These are phyloP conservation scores for Apiospora malaysiana DNA, from an alignment of 2,329 filamentous ascomycete species.

Conservation along the genomic window DNA sequence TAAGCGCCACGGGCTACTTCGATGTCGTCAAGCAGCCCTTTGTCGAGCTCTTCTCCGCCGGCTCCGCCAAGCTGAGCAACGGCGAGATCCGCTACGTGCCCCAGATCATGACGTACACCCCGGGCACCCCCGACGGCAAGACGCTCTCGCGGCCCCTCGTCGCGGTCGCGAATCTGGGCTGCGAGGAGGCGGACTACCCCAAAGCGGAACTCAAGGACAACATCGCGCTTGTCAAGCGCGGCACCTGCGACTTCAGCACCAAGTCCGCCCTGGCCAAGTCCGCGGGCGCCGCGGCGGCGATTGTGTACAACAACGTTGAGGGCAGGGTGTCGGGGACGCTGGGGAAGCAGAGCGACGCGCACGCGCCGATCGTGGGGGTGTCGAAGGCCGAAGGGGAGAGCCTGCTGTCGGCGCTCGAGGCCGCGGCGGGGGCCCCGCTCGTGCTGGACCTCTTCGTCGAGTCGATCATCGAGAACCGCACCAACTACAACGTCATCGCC, in stretches of 20 bases:
- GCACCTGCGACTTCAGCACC: slow-evolving; percentile 59
- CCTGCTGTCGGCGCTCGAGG: slow-evolving; percentile 38
- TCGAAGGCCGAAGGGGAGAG: slow-evolving; percentile 50
- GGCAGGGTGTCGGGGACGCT: slow-evolving; percentile 61
- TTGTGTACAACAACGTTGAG: slow-evolving; percentile 68
- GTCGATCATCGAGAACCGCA: slow-evolving; percentile 52
- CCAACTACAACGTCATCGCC: slow-evolving; percentile 58
- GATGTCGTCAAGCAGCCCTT: slow-evolving; percentile 56
- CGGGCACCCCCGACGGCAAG: slow-evolving; percentile 30
- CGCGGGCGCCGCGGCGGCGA: slow-evolving; percentile 61
- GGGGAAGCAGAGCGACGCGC: slow-evolving; percentile 51
- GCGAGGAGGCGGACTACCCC: slow-evolving; percentile 53
- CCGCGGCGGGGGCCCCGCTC: slow-evolving; percentile 7
- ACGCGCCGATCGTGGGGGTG: slow-evolving; percentile 60
- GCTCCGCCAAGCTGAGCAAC: slow-evolving; percentile 23
- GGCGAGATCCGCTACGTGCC: neutral
- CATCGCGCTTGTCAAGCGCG: slow-evolving; percentile 66
- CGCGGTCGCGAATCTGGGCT: slow-evolving; percentile 49
- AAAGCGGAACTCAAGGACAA: slow-evolving; percentile 59
- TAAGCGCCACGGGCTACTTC: slow-evolving; percentile 47
- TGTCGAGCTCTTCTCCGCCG: slow-evolving; percentile 71
- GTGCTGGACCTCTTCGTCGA: slow-evolving; percentile 48
- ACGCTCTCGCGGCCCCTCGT: slow-evolving; percentile 54
- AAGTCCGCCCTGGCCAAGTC: slow-evolving; percentile 62
- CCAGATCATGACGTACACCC: slow-evolving; percentile 36